Percentiles rank a stretch among this genome's conserved stretches.
Conservation (phyloP, 169 alveolate genomes). For the Plasmodium blacklocki region DNA sequence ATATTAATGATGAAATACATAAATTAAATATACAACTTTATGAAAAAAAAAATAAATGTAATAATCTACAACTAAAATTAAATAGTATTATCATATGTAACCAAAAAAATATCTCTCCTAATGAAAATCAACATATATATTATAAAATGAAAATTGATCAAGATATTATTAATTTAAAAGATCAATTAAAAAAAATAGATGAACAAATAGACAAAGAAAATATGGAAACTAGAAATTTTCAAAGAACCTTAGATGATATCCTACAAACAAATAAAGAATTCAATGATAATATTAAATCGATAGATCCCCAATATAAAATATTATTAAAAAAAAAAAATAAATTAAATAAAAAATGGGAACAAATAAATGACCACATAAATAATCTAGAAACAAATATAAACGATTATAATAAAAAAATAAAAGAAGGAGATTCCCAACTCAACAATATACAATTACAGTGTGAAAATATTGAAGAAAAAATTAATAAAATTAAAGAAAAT, state of each 20-base stretch:
- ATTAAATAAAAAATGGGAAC: conserved; percentile 56
- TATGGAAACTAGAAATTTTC: conserved; percentile 14
- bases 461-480: conserved; percentile 35
- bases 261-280: conserved; percentile 57
- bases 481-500: conserved; percentile 33
- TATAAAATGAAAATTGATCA: conserved; percentile 69
- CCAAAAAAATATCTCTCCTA: neutral
- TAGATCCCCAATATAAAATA: conserved; percentile 61
- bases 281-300: conserved; percentile 55
- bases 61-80: conserved; percentile 50
- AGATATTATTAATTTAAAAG: conserved; percentile 51
- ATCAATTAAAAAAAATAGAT: conserved; percentile 31
- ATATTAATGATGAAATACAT: conserved; percentile 66
- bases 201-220: conserved; percentile 18
- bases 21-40: conserved; percentile 32
- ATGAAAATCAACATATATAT: conserved; percentile 21
- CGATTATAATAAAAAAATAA: conserved; percentile 32
- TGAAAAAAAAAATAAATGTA: conserved; percentile 58
- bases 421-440: conserved; percentile 11
- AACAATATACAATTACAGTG: conserved; percentile 3
- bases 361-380: conserved; percentile 34
- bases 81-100: neutral
- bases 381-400: conserved; percentile 27
- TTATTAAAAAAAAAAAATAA: conserved; percentile 70
- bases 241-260: conserved; percentile 61